Conservation (phyloP, 2,329 filamentous ascomycete genomes). For the Colletotrichum cuscutae region DNA sequence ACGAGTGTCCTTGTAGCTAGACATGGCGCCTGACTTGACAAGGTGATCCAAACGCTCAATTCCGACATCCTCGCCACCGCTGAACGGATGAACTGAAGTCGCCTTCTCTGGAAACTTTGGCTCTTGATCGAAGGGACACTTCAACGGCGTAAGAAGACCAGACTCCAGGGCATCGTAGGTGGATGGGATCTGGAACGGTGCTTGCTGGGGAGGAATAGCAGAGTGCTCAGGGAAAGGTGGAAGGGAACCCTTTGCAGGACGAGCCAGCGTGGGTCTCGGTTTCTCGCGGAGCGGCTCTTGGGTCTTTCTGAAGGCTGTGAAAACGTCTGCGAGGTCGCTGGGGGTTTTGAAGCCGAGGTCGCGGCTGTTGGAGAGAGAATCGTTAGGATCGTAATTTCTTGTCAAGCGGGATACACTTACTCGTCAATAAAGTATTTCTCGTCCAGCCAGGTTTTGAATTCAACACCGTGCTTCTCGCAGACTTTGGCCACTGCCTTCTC, state of each 20-base stretch:
- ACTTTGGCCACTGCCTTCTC: constrained; percentile 64
- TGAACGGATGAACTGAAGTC: constrained; percentile 72
- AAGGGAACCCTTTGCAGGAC: constrained; percentile 60
- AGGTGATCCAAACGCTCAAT: constrained; percentile 69
- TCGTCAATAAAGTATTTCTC: constrained; percentile 85
- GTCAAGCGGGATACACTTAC: constrained; percentile 59
- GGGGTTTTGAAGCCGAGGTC: constrained; percentile 70
- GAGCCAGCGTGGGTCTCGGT: constrained; percentile 67
- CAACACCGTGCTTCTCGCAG: constrained; percentile 62
- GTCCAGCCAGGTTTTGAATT: constrained; percentile 75
- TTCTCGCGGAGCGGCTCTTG: constrained; percentile 76
- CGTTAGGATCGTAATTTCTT: constrained; percentile 36
- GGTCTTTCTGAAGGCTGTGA: constrained; percentile 78
- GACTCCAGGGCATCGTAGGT: constrained; percentile 62
- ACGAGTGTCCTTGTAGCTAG: constrained; percentile 74
- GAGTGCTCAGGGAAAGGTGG: constrained; percentile 64
- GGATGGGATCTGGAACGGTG: constrained; percentile 72
- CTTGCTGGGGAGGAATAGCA: constrained; percentile 65
- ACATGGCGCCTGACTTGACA: constrained; percentile 69
- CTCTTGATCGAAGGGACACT: constrained; percentile 59
- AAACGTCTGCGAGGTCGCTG: constrained; percentile 76
- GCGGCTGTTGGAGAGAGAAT: constrained; percentile 56
- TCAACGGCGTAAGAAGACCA: constrained; percentile 68
- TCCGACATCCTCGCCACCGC: constrained; percentile 73
- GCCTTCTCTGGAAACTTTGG: constrained; percentile 64